A percentile compares a stretch with the other conserved stretches of the same genome.
phyloP scores from a whole-genome alignment of 129 eudicot genomes.

The Daucus carota region DNA sequence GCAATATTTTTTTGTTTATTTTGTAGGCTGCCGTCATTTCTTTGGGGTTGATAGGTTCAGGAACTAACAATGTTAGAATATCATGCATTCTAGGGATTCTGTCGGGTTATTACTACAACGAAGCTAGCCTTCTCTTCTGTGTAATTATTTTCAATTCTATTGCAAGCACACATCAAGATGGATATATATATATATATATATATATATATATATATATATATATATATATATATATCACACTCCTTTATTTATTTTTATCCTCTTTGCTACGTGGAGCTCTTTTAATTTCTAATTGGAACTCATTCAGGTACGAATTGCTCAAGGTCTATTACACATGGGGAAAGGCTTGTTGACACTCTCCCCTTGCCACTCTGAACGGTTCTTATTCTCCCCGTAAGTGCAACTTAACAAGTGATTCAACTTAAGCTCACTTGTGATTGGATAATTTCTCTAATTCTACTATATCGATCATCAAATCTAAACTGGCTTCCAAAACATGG shows the following conservation, averaged over 20 bases:
- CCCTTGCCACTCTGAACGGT: constrained; percentile 95
- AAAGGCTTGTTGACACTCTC: constrained; percentile 85
- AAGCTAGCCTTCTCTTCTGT: constrained; percentile 93
- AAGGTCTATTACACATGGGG: constrained; percentile 95
- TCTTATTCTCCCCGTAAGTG: constrained; percentile 87
- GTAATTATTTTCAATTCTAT: constrained; percentile 22
- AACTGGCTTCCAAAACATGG: neutral
- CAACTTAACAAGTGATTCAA: neutral
- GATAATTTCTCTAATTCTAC: neutral
- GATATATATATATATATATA: too few species aligned
- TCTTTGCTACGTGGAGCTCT: neutral
- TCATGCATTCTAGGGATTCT: constrained; percentile 99
- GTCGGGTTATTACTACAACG: constrained; percentile 94
- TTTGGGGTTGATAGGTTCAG: constrained; percentile 95
- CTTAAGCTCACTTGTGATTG: neutral
- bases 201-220: too few species aligned
- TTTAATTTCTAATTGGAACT: neutral
- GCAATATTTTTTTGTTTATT: neutral
- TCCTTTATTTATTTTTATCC: neutral
- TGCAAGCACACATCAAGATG: neutral
- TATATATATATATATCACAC: neutral
- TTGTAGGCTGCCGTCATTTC: constrained; percentile 84
- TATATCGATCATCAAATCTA: neutral
- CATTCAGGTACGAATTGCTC: constrained; percentile 91
- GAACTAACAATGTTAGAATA: constrained; percentile 94